Evolutionary conservation across 2,329 filamentous ascomycete species (phyloP).

Genomic region (Arthrobotrys sphaeroides): DNA sequence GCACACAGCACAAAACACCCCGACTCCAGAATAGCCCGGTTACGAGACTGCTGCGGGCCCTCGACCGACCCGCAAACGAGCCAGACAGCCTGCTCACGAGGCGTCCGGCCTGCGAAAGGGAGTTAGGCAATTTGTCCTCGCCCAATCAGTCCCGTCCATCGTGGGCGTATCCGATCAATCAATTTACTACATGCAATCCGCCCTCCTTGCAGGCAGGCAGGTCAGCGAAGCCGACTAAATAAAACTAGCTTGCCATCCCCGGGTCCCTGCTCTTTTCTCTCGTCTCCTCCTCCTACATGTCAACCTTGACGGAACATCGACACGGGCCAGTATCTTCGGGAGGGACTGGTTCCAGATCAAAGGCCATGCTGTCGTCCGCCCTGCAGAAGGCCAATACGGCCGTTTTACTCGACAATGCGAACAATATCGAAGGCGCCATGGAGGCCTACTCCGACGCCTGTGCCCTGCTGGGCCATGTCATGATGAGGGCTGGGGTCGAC

Average conservation of each 20-base stretch:
- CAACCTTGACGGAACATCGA: slow-evolving; percentile 54
- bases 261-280: slow-evolving; percentile 30
- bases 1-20: slow-evolving; percentile 20
- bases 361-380: slow-evolving; percentile 95
- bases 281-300: slow-evolving; percentile 41
- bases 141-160: slow-evolving; percentile 22
- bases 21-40: too few relatives aligned
- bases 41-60: too few relatives aligned
- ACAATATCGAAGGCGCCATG: slow-evolving; percentile 90
- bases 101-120: slow-evolving; percentile 14
- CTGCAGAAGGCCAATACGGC: slow-evolving; percentile 95
- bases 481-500: slow-evolving; percentile 81
- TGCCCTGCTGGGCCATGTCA: slow-evolving; percentile 83
- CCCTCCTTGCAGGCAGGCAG: slow-evolving; percentile 46
- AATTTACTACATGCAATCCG: slow-evolving; percentile 29
- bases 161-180: slow-evolving; percentile 17
- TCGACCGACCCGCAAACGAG: neutral
- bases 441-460: slow-evolving; percentile 92
- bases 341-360: slow-evolving; percentile 61
- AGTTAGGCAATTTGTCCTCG: slow-evolving; percentile 44
- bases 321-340: slow-evolving; percentile 49
- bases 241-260: slow-evolving; percentile 48
- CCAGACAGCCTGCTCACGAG: neutral
- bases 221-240: slow-evolving; percentile 47
- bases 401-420: slow-evolving; percentile 92